Conservation (phyloP, 805 yeast genomes). For the Candida piceae region DNA sequence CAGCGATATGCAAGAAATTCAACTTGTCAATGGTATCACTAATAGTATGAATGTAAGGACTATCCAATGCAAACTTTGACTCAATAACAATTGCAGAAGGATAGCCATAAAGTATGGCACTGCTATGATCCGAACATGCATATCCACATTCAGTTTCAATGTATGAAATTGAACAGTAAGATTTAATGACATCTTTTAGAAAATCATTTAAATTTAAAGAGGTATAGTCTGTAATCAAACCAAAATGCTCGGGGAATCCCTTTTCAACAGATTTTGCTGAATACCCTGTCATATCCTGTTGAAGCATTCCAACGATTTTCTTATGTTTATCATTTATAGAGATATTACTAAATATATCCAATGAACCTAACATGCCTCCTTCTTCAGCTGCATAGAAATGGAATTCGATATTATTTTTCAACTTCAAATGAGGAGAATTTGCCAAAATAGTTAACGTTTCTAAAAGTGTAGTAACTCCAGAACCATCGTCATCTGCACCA, state of each 20-base stretch:
- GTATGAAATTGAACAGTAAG: constrained; percentile 64
- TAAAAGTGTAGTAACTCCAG: constrained; percentile 73
- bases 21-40: constrained; percentile 79
- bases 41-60: constrained; percentile 70
- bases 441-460: constrained; percentile 45
- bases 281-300: constrained; percentile 93
- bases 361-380: constrained; percentile 83
- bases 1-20: constrained; percentile 70
- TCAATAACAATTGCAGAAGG: constrained; percentile 85
- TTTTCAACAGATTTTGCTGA: constrained; percentile 44
- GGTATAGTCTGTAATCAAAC: constrained; percentile 74
- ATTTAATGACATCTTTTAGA: constrained; percentile 53
- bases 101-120: constrained; percentile 76
- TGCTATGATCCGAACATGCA: constrained; percentile 90
- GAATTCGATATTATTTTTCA: constrained; percentile 72
- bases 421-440: constrained; percentile 9
- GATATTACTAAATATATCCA: constrained; percentile 65
- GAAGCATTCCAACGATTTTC: constrained; percentile 76
- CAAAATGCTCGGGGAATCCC: constrained; percentile 61
- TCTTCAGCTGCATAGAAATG: constrained; percentile 95
- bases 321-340: constrained; percentile 29
- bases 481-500: constrained; percentile 93
- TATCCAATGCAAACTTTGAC: constrained; percentile 56
- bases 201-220: constrained; percentile 51
- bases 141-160: constrained; percentile 81